Percentiles rank a stretch among this genome's conserved stretches.
phyloP scores from a whole-genome alignment of 345 rosid species.

The Anastatica hierochuntica region DNA sequence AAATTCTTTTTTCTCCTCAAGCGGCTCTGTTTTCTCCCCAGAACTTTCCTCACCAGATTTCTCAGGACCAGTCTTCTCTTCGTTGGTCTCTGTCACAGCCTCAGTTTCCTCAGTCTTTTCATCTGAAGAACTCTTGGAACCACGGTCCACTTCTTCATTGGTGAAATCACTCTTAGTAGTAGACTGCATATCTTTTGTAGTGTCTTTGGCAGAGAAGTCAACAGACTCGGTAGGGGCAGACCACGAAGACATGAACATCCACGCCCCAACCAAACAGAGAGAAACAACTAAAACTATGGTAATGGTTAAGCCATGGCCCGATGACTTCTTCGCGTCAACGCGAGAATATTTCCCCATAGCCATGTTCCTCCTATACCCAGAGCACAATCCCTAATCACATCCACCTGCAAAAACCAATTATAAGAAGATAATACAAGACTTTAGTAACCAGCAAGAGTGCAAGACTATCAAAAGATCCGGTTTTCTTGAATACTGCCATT shows the following conservation, averaged over 20 bases:
- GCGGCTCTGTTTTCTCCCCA: conserved; percentile 25
- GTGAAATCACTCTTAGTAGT: conserved; percentile 26
- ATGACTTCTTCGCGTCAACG: conserved; percentile 54
- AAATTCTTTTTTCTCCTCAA: conserved; percentile 20
- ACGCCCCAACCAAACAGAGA: conserved; percentile 63
- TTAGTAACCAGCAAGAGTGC: neutral
- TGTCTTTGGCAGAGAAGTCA: conserved; percentile 16
- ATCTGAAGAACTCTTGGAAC: conserved; percentile 18
- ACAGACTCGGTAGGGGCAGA: conserved; percentile 34
- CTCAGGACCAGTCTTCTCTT: conserved; percentile 28
- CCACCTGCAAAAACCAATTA: conserved; percentile 15
- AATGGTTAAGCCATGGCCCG: conserved; percentile 53
- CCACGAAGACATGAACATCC: conserved; percentile 83
- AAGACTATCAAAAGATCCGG: neutral
- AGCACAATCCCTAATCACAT: conserved; percentile 17
- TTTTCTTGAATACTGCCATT: too few species aligned
- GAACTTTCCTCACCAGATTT: conserved; percentile 23
- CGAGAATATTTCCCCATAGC: conserved; percentile 54
- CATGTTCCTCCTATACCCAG: conserved; percentile 30
- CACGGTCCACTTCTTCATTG: too few species aligned
- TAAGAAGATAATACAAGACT: neutral
- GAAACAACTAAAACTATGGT: conserved; percentile 50
- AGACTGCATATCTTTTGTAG: conserved; percentile 25
- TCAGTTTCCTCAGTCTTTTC: conserved; percentile 33
- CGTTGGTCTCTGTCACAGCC: conserved; percentile 24